Evolutionary conservation across 2,329 filamentous ascomycete genomes (phyloP), one percentile per base, ranked within the genome.

Genomic region (Albifimbria verrucaria): DNA sequence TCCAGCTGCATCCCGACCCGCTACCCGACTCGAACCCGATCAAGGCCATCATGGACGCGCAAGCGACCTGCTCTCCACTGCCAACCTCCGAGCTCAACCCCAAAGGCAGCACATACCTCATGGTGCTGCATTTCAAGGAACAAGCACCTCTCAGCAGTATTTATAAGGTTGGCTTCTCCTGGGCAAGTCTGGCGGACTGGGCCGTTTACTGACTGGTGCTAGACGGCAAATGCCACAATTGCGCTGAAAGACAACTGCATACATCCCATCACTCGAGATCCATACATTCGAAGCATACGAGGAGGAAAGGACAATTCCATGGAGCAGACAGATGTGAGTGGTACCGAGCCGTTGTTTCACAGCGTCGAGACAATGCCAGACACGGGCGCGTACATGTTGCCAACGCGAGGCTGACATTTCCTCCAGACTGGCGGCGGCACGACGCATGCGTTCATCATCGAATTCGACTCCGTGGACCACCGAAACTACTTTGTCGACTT

Each of bases 371-470:
- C 7, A 24, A 21, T 17, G 20, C 20, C 20, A 22, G 17, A 22
- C 5, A 2, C 17, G 20, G 4, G 17, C 5, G n/a, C n/a, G n/a
- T n/a, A n/a, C n/a, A n/a, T n/a, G n/a, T n/a, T n/a, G n/a, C n/a
- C n/a, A n/a, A n/a, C n/a, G n/a, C n/a, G n/a, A n/a, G n/a, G n/a
- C n/a, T n/a, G n/a, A n/a, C n/a, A 50, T 10, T 11, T n/a, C n/a
- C 5, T 21, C 21, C 17, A 41, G 22, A 22, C 56, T 82, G 84
- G 75, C 77, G 18, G 5, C 48, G 85, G 79, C 1, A 80, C 85
- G 49, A 83, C 83, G 2, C 87, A 90, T 64, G 83, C 76, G 0
- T 90, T 90, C 57, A 77, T 90, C 2, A 77, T 80, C 25, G 76
- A 41, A n/a, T 53, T 53, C 24, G 47, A 53, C n/a, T 42, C 23